These are phyloP conservation scores for Fusarium floridanum DNA, from an alignment of 2,329 filamentous ascomycete species.

Conservation along the genomic window DNA sequence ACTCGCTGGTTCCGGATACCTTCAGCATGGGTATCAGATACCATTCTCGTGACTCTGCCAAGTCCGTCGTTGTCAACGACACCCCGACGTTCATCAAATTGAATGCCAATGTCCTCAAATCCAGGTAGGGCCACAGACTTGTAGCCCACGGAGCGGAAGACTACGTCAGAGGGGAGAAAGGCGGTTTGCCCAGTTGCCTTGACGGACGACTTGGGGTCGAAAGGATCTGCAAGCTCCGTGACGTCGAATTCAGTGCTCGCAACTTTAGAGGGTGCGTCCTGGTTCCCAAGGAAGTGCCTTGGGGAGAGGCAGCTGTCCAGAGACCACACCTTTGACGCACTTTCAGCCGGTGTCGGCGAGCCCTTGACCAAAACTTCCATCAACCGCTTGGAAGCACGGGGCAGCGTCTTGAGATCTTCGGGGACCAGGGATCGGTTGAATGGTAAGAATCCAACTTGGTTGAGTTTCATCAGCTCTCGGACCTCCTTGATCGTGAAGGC, in stretches of 20 bases:
- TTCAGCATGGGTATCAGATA: slow-evolving; percentile 43
- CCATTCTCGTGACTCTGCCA: slow-evolving; percentile 73
- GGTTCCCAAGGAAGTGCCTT: slow-evolving; percentile 70
- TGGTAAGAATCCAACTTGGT: slow-evolving; percentile 77
- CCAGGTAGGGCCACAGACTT: slow-evolving; percentile 83
- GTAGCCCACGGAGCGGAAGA: slow-evolving; percentile 96
- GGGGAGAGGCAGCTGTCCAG: slow-evolving; percentile 90
- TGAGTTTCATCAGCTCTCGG: slow-evolving; percentile 86
- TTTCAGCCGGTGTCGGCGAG: slow-evolving; percentile 63
- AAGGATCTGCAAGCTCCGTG: slow-evolving; percentile 67
- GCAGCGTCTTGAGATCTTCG: slow-evolving; percentile 74
- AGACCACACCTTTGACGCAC: slow-evolving; percentile 79
- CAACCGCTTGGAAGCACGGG: slow-evolving; percentile 80
- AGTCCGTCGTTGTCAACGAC: slow-evolving; percentile 85
- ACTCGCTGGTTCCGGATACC: slow-evolving; percentile 56
- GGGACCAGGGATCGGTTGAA: slow-evolving; percentile 77
- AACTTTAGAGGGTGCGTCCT: slow-evolving; percentile 62
- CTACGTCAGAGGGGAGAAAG: slow-evolving; percentile 74
- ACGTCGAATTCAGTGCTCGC: slow-evolving; percentile 76
- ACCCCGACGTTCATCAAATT: slow-evolving; percentile 81
- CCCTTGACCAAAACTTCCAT: slow-evolving; percentile 87
- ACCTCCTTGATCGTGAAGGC: slow-evolving; percentile 96
- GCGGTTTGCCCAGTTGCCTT: slow-evolving; percentile 63
- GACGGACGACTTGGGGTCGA: slow-evolving; percentile 64
- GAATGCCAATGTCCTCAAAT: slow-evolving; percentile 78